These are phyloP conservation scores for Blastocystis sp. DNA, from an alignment of 352 stramenopile genomes.

Conservation along the genomic window DNA sequence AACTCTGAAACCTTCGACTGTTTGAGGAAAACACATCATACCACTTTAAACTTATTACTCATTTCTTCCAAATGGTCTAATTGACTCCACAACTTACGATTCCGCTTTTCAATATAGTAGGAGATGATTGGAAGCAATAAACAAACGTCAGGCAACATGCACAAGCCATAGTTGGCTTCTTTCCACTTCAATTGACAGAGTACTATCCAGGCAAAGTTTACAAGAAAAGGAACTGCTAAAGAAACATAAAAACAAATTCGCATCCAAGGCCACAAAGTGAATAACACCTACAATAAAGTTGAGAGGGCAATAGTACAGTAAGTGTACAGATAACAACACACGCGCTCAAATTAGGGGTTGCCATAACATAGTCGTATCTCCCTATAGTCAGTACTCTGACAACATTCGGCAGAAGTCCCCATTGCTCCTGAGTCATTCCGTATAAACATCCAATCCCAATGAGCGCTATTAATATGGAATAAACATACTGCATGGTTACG, in stretches of 20 bases:
- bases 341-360: background rate
- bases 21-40: conserved; percentile 3
- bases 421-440: background rate
- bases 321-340: conserved; percentile 7
- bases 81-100: background rate
- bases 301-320: background rate
- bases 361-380: background rate
- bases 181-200: background rate
- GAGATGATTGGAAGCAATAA: background rate
- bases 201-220: background rate
- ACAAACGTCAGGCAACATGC: background rate
- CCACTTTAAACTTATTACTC: conserved; percentile 8
- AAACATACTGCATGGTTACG: background rate
- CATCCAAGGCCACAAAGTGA: conserved; percentile 8
- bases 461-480: background rate
- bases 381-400: conserved; percentile 20
- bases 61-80: conserved; percentile 28
- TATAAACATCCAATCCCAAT: background rate
- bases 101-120: background rate
- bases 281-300: background rate
- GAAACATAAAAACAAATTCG: background rate
- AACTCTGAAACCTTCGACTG: conserved; percentile 6
- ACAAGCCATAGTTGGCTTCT: background rate
- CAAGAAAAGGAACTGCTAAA: background rate
- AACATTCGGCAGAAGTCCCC: conserved; percentile 8